Percentiles rank a stretch among this genome's conserved stretches.
Evolutionary conservation across 2,329 filamentous ascomycete species (phyloP).

Genomic region (Xylariaceae sp.): DNA sequence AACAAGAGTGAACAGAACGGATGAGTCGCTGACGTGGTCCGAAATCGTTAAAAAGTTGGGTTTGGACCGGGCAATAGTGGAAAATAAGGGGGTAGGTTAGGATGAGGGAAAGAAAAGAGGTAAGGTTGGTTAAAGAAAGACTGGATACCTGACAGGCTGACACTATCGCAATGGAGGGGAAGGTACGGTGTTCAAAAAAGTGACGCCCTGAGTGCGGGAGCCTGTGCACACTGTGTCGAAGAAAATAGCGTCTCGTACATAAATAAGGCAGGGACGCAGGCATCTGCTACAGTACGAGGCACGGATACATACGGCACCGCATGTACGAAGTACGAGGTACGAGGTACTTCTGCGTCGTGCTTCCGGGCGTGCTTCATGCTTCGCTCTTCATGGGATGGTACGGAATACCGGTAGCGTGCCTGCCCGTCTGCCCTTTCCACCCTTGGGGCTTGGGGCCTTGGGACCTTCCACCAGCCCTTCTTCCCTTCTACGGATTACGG

Average conservation of each 20-base stretch:
- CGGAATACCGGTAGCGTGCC: no score
- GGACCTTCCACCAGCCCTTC: no score
- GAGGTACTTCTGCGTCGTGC: no score
- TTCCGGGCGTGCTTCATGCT: no score
- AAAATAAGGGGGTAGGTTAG: constrained; percentile 9
- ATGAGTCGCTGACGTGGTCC: constrained; percentile 18
- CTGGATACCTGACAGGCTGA: constrained; percentile 21
- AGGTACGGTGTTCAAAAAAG: constrained; percentile 25
- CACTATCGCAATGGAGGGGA: constrained; percentile 32
- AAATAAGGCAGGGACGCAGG: background rate
- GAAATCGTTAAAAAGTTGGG: constrained; percentile 12
- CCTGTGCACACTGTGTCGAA: constrained; percentile 9
- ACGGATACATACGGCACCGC: no score
- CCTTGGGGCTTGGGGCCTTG: no score
- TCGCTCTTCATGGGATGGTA: no score
- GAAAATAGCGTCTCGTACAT: background rate
- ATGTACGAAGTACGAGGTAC: background rate
- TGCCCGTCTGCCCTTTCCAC: no score
- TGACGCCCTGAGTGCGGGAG: constrained; percentile 2
- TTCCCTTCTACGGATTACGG: no score
- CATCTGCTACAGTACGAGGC: background rate
- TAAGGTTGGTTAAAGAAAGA: constrained; percentile 16
- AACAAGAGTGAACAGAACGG: constrained; percentile 16
- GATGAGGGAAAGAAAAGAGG: constrained; percentile 22
- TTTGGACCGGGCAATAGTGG: constrained; percentile 15